Conservation (phyloP, 768 basidiomycete species). For the Termitomyces bulborhizus region DNA sequence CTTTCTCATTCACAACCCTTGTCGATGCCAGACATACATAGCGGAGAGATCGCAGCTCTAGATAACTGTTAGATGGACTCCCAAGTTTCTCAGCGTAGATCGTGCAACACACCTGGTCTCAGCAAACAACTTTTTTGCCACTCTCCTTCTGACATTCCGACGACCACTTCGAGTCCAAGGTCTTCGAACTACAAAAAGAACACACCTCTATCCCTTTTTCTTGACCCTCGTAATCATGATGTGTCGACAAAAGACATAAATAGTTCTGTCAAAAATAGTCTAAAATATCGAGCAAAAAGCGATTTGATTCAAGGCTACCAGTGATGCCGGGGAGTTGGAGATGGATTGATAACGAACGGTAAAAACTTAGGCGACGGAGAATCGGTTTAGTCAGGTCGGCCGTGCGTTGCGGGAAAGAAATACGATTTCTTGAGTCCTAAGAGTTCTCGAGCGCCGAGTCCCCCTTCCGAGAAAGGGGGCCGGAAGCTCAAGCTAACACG, state of each 20-base stretch:
- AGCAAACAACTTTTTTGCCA: constrained; percentile 71
- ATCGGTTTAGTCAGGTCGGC: too few species aligned
- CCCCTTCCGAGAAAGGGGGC: too few species aligned
- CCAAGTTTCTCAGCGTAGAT: neutral
- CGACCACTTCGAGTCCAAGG: constrained; percentile 51
- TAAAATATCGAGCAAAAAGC: too few species aligned
- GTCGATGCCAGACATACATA: constrained; percentile 68
- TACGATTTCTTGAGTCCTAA: too few species aligned
- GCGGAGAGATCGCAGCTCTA: constrained; percentile 82
- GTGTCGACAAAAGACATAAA: neutral
- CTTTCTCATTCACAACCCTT: constrained; percentile 94
- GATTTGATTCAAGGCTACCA: too few species aligned
- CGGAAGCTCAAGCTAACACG: too few species aligned
- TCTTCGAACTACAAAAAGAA: constrained; percentile 21
- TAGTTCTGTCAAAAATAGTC: too few species aligned
- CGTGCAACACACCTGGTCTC: constrained; percentile 38
- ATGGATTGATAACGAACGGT: too few species aligned
- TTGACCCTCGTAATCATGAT: constrained; percentile 12
- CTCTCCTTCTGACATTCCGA: constrained; percentile 95
- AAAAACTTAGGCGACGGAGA: too few species aligned
- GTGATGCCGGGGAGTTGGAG: too few species aligned
- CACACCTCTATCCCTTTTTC: constrained; percentile 36
- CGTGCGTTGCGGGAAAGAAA: too few species aligned
- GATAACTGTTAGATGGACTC: neutral
- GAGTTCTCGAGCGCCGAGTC: too few species aligned